Evolutionary conservation across 768 basidiomycete species (phyloP).

Genomic region (Paxillus rubicundulus): DNA sequence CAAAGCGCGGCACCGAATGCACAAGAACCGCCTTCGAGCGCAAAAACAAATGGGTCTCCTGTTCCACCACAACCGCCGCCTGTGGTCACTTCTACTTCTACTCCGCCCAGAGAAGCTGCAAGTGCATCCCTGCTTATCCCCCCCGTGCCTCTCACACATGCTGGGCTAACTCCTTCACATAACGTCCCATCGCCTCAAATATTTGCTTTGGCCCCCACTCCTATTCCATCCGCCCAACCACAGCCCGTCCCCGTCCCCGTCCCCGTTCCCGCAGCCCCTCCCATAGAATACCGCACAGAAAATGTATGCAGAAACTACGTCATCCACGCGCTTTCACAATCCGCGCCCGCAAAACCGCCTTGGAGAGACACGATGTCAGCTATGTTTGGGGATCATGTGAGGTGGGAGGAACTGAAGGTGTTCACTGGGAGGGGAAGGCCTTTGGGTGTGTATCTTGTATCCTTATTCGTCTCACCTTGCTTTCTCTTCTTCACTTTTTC

Average conservation of each 20-base stretch:
- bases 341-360: constrained; percentile 44
- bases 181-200: not conserved
- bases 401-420: constrained; percentile 73
- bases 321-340: constrained; percentile 58
- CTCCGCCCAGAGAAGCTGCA: not conserved
- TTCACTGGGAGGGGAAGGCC: constrained; percentile 67
- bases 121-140: not conserved
- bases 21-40: constrained; percentile 1
- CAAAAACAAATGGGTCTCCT: not conserved
- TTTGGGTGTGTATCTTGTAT: constrained; percentile 41
- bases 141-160: not conserved
- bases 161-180: not conserved
- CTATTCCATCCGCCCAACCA: not conserved
- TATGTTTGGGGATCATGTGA: constrained; percentile 81
- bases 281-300: constrained; percentile 39
- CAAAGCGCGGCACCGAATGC: constrained; percentile 11
- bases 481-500: not conserved
- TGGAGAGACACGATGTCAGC: constrained; percentile 78
- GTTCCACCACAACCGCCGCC: not conserved
- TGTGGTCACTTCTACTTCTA: not conserved
- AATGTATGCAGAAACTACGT: constrained; percentile 68
- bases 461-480: not conserved
- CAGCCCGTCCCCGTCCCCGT: constrained; percentile 6
- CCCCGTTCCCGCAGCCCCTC: constrained; percentile 8
- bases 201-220: not conserved